Evolutionary conservation across 1,284 basidiomycete species (phyloP), one percentile per base, ranked within the genome.

Genomic region (Heterobasidion occidentale): DNA sequence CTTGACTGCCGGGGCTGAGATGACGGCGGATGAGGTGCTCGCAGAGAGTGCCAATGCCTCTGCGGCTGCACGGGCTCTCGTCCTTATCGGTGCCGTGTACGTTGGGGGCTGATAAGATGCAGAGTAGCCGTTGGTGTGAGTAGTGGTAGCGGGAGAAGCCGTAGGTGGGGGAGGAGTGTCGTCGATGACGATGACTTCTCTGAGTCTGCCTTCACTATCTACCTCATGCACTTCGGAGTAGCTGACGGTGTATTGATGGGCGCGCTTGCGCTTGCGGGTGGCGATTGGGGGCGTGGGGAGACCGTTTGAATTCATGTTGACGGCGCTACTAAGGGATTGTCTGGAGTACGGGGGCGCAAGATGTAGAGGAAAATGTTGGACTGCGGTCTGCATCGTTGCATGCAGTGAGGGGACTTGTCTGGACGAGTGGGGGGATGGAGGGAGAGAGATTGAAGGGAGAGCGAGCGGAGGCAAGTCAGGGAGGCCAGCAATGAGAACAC

Each of bases 131-230:
- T 81, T 79, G 62, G 79, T 82, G 70, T 80, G 77, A 46, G 75
- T 69, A 54, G 81, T 83, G 20, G 81, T 83, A 56, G 86, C 80
- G 57, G 88, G 85, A 55, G 88, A 88, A 66, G 86, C 80, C 53
- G 88, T 89, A 54, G 84, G 80, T 55, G 86, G 84, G 52, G 89
- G 88, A 19, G 80, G 90, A 51, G 90, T 90, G 74, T 92, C 90
- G 64, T 92, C 90, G 69, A 92, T 91, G 64, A 92, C 85, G 70
- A 92, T 91, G 65, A 92, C 87, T 68, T 92, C 90, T 53, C 90
- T 77, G 47, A 89, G 75, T 62, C 78, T 76, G 62, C 90, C 89
- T 53, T 84, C 74, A 64, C 76, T 78, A 71, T 92, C 89, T 67
- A 90, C 78, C 71, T 92, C 90, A 63, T 91, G 84, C 44, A 91